These are phyloP conservation scores for Xylaria sp. DNA, from an alignment of 2,329 filamentous ascomycete genomes.

Conservation along the genomic window DNA sequence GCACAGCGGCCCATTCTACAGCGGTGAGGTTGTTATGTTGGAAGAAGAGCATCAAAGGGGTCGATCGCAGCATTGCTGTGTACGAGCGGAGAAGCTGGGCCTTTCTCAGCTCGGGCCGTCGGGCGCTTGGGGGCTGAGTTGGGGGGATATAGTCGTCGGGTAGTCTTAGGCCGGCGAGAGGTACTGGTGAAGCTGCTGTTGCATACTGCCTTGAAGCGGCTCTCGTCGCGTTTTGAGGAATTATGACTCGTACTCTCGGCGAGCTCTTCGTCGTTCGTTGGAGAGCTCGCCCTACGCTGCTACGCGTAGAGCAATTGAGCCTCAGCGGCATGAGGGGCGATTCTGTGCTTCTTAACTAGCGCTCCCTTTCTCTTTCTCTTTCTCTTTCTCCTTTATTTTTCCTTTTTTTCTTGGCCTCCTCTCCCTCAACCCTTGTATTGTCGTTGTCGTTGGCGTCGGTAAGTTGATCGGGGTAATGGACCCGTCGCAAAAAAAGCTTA, in stretches of 20 bases:
- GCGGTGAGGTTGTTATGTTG: slow-evolving; percentile 76
- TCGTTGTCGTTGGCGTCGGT: slow-evolving; percentile 15
- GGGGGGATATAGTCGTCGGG: slow-evolving; percentile 67
- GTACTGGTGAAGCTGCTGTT: slow-evolving; percentile 38
- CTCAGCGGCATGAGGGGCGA: slow-evolving; percentile 43
- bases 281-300: slow-evolving; percentile 42
- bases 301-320: slow-evolving; percentile 43
- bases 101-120: slow-evolving; percentile 87
- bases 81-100: slow-evolving; percentile 88
- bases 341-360: slow-evolving; percentile 3
- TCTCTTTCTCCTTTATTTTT: not conserved
- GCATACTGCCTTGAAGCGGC: slow-evolving; percentile 46
- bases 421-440: slow-evolving; percentile 21
- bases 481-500: slow-evolving; percentile 35
- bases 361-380: not conserved
- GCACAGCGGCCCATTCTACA: slow-evolving; percentile 77
- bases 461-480: slow-evolving; percentile 9
- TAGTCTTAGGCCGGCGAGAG: slow-evolving; percentile 49
- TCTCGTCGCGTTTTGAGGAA: slow-evolving; percentile 37
- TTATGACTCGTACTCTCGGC: slow-evolving; percentile 34
- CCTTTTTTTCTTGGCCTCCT: slow-evolving; percentile 2
- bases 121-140: slow-evolving; percentile 87
- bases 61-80: slow-evolving; percentile 86
- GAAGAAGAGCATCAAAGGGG: slow-evolving; percentile 87
- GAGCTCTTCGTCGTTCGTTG: slow-evolving; percentile 37